Conservation (phyloP, 164 flowering plant species). For the Macadamia tetraphylla region DNA sequence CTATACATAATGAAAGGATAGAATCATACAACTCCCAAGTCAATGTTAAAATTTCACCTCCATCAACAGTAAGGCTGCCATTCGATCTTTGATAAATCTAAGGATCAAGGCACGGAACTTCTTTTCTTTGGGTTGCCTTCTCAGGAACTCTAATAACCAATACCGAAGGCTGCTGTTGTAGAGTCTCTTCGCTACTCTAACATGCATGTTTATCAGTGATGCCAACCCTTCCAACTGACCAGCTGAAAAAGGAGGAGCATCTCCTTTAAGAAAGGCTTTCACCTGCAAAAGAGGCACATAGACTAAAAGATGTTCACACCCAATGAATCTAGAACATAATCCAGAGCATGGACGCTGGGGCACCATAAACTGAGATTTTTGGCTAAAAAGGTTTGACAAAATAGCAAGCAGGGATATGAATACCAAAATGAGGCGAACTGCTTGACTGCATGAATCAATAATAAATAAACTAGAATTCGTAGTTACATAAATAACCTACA, state of each 20-base stretch:
- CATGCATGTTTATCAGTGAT: constrained; percentile 48
- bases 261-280: constrained; percentile 80
- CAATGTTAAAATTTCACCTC: constrained; percentile 44
- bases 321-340: no score
- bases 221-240: constrained; percentile 88
- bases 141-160: constrained; percentile 80
- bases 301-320: background rate
- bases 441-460: no score
- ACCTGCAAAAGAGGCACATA: constrained; percentile 36
- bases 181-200: constrained; percentile 52
- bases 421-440: no score
- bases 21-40: background rate
- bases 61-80: constrained; percentile 60
- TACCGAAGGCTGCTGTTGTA: constrained; percentile 67
- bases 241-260: constrained; percentile 67
- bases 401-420: no score
- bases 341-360: no score
- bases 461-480: no score
- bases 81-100: constrained; percentile 77
- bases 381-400: no score
- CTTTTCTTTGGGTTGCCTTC: constrained; percentile 71
- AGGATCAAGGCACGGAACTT: constrained; percentile 73
- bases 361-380: no score
- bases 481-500: no score
- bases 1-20: background rate